phyloP scores from a whole-genome alignment of 441 rosid species.

The Adansonia grandidieri region DNA sequence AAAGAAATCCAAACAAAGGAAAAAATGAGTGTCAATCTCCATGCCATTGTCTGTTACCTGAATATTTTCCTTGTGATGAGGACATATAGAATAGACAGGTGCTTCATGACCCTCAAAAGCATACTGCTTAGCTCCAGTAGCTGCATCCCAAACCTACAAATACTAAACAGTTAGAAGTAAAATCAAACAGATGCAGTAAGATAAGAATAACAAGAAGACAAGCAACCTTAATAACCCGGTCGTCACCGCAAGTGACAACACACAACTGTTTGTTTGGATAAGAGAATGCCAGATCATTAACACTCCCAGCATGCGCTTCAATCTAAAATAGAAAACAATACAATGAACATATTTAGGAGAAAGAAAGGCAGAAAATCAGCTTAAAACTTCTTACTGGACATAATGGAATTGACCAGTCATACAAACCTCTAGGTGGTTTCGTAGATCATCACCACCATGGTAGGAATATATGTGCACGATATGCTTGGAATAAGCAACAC shows the following conservation, averaged over 20 bases:
- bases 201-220: conserved; percentile 6
- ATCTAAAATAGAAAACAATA: conserved; percentile 46
- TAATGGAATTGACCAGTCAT: conserved; percentile 8
- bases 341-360: background rate
- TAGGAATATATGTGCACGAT: conserved; percentile 76
- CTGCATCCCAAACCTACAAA: conserved; percentile 80
- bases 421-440: conserved; percentile 78
- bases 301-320: conserved; percentile 79
- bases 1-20: conserved; percentile 7
- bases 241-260: conserved; percentile 81
- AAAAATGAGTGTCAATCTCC: conserved; percentile 7
- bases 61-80: conserved; percentile 76
- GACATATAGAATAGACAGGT: conserved; percentile 74
- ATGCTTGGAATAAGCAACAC: conserved; percentile 83
- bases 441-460: conserved; percentile 63
- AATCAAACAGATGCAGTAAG: conserved; percentile 18
- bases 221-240: conserved; percentile 68
- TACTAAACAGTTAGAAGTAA: conserved; percentile 24
- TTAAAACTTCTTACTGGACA: background rate
- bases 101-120: conserved; percentile 80
- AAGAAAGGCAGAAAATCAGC: background rate
- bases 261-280: conserved; percentile 64
- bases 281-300: conserved; percentile 75
- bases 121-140: conserved; percentile 50
- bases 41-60: conserved; percentile 50